Base-by-base conservation (phyloP, 2,329 filamentous ascomycete genomes). In the Colletotrichum acutatum region DNA sequence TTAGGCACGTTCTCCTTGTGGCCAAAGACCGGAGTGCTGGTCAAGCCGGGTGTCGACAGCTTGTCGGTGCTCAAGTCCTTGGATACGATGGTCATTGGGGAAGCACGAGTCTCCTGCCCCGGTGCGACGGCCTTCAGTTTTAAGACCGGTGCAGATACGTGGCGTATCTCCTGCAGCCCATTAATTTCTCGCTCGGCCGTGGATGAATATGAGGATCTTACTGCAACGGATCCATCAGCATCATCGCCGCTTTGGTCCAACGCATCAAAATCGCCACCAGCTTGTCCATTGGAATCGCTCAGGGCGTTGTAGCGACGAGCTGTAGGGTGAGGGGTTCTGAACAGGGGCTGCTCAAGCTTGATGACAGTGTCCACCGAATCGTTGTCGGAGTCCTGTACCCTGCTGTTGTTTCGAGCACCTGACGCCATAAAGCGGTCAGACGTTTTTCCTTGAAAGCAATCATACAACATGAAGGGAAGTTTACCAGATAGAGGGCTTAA, bases 291-390 rank as follows among this genome's bases (percentile, higher is more conserved):
- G 2, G 71, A 73, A 6, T 73, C 71, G 49, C 71, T 73, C 56
- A 70, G 70, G 8, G 71, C 62, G 12, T 73, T 57, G 28, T 65
- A 73, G 5, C 66, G 66, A 28, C 71, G 71, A 11, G 59, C 32
- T 8, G 56, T 46, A 4, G 60, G 12, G 11, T 60, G 66, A 6
- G 71, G 71, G 8, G 30, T 54, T 52, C 66, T 61, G 46, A 73
- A 70, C 19, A 57, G 46, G 56, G 68, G 57, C 3, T 49, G 32
- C 11, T 72, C 54, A n/a, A 70, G 16, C 28, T 66, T 73, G 46
- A 73, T 62, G 7, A 73, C 66, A 11, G 71, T 73, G 49, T 73
- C 12, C 22, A 62, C 46, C 5, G 66, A 70, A 5, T 64, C 60
- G 30, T 61, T 26, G 9, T 73, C 71, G 16, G 66, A 70, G n/a